Conservation (phyloP, 495 filamentous ascomycete species). For the Xylaria acuta region DNA sequence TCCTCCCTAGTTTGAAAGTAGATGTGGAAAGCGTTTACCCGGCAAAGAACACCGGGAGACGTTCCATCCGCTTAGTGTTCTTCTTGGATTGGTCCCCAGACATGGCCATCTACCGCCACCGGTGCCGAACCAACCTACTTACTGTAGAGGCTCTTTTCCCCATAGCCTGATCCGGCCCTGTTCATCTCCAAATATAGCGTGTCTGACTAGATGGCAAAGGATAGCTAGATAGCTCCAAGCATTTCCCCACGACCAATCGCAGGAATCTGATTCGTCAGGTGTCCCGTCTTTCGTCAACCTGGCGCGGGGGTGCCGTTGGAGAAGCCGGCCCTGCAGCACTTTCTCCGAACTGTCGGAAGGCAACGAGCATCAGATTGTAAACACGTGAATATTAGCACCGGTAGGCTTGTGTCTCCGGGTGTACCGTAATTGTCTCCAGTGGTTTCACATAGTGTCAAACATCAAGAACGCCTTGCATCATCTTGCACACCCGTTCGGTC, state of each 20-base stretch:
- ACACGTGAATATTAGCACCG: not conserved
- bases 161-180: slow-evolving; percentile 30
- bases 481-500: not conserved
- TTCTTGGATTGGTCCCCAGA: slow-evolving; percentile 5
- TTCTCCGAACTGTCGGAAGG: slow-evolving; percentile 6
- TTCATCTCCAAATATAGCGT: slow-evolving; percentile 6
- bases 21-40: slow-evolving; percentile 38
- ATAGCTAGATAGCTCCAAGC: slow-evolving; percentile 2
- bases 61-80: not conserved
- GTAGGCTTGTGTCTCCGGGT: slow-evolving; percentile 1
- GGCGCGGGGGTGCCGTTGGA: slow-evolving; percentile 28
- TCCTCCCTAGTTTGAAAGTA: not conserved
- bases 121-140: slow-evolving; percentile 33
- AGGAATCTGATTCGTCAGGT: slow-evolving; percentile 3
- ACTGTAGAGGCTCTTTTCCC: slow-evolving; percentile 29
- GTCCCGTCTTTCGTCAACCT: slow-evolving; percentile 10
- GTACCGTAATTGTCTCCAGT: not conserved
- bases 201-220: not conserved
- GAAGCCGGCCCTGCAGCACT: slow-evolving; percentile 15
- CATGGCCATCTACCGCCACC: slow-evolving; percentile 38
- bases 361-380: not conserved
- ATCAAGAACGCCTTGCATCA: slow-evolving; percentile 1
- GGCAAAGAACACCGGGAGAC: slow-evolving; percentile 23
- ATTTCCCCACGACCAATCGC: slow-evolving; percentile 16
- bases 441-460: slow-evolving; percentile 8